Percentiles rank a stretch among this genome's conserved stretches.
These are phyloP conservation scores for Beauveria rudraprayagi DNA, from an alignment of 2,329 filamentous ascomycete genomes.

Conservation along the genomic window DNA sequence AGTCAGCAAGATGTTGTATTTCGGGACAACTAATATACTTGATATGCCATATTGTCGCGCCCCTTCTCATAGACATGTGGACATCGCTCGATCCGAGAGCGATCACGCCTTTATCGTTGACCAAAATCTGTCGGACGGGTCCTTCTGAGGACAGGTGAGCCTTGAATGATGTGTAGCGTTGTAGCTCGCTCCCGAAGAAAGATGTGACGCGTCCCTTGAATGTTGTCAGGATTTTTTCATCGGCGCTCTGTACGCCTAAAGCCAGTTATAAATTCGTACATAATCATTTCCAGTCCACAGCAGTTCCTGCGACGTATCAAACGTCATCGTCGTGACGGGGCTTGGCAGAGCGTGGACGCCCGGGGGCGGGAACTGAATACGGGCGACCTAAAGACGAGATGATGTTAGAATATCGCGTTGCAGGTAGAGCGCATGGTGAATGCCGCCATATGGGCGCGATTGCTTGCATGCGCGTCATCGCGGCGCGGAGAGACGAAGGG, in stretches of 20 bases:
- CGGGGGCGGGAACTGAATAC: conserved; percentile 72
- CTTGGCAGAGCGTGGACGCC: conserved; percentile 62
- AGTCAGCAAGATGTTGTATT: conserved; percentile 15
- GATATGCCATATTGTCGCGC: conserved; percentile 82
- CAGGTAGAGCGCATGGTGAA: background rate
- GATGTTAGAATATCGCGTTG: conserved; percentile 1
- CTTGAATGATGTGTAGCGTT: conserved; percentile 84
- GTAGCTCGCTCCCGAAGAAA: conserved; percentile 77
- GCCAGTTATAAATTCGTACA: conserved; percentile 41
- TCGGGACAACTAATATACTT: conserved; percentile 38
- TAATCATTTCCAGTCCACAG: conserved; percentile 90
- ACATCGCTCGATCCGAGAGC: conserved; percentile 75
- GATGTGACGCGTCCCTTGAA: conserved; percentile 76
- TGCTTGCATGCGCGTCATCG: conserved; percentile 15
- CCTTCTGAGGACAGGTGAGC: conserved; percentile 68
- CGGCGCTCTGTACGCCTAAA: background rate
- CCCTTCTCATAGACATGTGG: conserved; percentile 80
- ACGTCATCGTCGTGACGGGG: conserved; percentile 71
- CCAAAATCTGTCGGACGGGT: conserved; percentile 76
- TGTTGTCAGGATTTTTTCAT: conserved; percentile 18
- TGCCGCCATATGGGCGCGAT: conserved; percentile 10
- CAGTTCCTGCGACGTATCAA: conserved; percentile 83
- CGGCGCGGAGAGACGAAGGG: conserved; percentile 11
- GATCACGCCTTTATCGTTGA: conserved; percentile 85
- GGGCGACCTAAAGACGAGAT: conserved; percentile 54